phyloP scores from a whole-genome alignment of 2,329 filamentous ascomycete species.

The Exophiala bonariae region DNA sequence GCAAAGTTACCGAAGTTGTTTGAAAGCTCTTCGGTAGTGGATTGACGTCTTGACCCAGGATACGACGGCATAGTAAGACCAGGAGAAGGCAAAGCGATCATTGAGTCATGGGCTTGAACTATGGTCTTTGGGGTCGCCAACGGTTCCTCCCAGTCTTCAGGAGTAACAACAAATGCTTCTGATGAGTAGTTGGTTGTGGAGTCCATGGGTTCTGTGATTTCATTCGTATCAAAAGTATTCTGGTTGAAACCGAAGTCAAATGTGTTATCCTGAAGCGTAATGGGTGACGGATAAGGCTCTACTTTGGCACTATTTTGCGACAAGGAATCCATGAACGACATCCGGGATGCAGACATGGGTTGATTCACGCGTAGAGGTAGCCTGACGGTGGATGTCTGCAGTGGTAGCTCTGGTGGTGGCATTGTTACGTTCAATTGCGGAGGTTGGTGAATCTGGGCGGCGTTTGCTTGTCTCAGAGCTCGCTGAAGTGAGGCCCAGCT shows the following conservation, averaged over 20 bases:
- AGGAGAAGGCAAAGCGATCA: constrained; percentile 18
- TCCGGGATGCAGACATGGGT: constrained; percentile 3
- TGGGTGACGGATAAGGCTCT: constrained; percentile 19
- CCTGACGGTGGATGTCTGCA: constrained; percentile 20
- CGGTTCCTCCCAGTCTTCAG: constrained; percentile 18
- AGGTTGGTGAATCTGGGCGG: constrained; percentile 34
- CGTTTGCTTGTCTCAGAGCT: constrained; percentile 43
- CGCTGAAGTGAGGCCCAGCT: constrained; percentile 46
- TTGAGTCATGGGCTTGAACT: constrained; percentile 10
- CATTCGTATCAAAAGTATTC: constrained; percentile 7
- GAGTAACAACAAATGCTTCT: constrained; percentile 19
- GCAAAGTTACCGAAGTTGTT: constrained; percentile 26
- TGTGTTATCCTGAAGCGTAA: constrained; percentile 22
- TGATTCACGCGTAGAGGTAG: constrained; percentile 15
- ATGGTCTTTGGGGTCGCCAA: constrained; percentile 19
- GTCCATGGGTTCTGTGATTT: constrained; percentile 4
- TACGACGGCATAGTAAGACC: constrained; percentile 24
- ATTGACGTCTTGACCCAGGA: constrained; percentile 24
- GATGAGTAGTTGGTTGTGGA: constrained; percentile 10
- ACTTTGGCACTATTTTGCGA: constrained; percentile 1
- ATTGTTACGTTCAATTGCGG: constrained; percentile 12
- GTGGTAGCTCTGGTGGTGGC: constrained; percentile 16
- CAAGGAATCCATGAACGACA: constrained; percentile 4
- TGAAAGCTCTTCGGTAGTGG: constrained; percentile 25
- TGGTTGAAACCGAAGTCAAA: constrained; percentile 28